Evolutionary conservation across 805 yeast genomes (phyloP), one percentile per base, ranked within the genome.

Genomic region (Yarrowia phangngaensis): DNA sequence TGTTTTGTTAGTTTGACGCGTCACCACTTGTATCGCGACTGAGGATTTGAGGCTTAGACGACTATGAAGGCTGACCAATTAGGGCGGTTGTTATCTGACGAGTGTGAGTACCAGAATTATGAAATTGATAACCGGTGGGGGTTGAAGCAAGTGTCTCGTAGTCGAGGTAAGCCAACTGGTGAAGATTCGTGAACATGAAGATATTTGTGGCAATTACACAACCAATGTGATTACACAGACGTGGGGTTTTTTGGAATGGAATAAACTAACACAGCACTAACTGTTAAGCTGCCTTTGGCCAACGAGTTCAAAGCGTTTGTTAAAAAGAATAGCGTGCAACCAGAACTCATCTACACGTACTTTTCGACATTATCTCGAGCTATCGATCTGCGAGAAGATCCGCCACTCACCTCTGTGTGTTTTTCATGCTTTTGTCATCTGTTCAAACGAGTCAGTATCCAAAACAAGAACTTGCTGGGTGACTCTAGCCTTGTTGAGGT

Each of bases 341-440:
- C 20, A 2, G 22, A 29, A 4, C 13, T 8, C n/a, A 29, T 41
- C 9, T 22, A 22, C 15, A n/a, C 34, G 4, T 41, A 41, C 13
- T 41, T 41, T 29, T 22, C 15, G 13, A 29, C 29, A 3, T 22
- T 41, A 12, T 20, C 34, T 2, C 29, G 35, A 1, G 62, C 56
- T 8, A 48, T 54, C 23, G 36, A 50, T 27, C 29, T 52, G 14
- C 16, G 27, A 4, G 56, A 55, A 17, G 50, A 40, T 4, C 49
- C 52, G 7, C 51, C 57, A n/a, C 54, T 52, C 11, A 36, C 57
- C 1, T 38, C 45, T 6, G 52, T 63, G 12, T 61, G 73, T 0
- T 71, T 73, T 52, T 67, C 75, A 1, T 59, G 75, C 20, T 55
- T 72, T 14, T 71, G 75, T 53, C 72, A 73, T 55, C 55, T 74